Evolutionary conservation across 2,329 filamentous ascomycete genomes (phyloP).

Genomic region (Nemania sp.): DNA sequence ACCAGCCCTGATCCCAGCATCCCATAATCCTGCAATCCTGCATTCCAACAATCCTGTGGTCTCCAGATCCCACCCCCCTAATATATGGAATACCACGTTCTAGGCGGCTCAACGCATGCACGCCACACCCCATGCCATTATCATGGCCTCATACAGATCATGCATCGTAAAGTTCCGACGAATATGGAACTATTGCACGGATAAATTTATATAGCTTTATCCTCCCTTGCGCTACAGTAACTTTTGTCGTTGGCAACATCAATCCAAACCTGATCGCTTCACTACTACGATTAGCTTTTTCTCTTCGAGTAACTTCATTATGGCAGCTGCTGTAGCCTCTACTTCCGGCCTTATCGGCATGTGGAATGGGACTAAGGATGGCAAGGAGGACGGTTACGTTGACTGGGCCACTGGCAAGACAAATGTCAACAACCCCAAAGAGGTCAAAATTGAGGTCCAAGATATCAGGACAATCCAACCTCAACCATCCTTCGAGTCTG

Average conservation of each 20-base stretch:
- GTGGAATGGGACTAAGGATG: constrained; percentile 49
- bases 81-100: constrained; percentile 21
- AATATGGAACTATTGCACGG: constrained; percentile 17
- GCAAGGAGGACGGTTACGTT: constrained; percentile 42
- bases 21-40: constrained; percentile 22
- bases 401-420: constrained; percentile 46
- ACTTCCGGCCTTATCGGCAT: constrained; percentile 48
- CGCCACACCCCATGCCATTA: neutral
- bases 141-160: neutral
- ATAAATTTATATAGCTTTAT: constrained; percentile 35
- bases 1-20: constrained; percentile 18
- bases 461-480: constrained; percentile 45
- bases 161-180: neutral
- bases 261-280: constrained; percentile 5
- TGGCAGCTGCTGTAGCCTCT: constrained; percentile 44
- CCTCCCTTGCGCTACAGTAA: constrained; percentile 12
- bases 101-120: constrained; percentile 19
- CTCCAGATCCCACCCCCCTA: constrained; percentile 32
- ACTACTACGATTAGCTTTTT: constrained; percentile 1
- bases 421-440: constrained; percentile 45
- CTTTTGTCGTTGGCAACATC: constrained; percentile 11
- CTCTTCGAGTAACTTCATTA: constrained; percentile 26
- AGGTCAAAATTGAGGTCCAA: constrained; percentile 46
- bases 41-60: constrained; percentile 34
- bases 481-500: constrained; percentile 40